Percentiles rank a stretch among this genome's conserved stretches.
Evolutionary conservation across 129 eudicot genomes (phyloP).

Genomic region (Helianthus annuus): DNA sequence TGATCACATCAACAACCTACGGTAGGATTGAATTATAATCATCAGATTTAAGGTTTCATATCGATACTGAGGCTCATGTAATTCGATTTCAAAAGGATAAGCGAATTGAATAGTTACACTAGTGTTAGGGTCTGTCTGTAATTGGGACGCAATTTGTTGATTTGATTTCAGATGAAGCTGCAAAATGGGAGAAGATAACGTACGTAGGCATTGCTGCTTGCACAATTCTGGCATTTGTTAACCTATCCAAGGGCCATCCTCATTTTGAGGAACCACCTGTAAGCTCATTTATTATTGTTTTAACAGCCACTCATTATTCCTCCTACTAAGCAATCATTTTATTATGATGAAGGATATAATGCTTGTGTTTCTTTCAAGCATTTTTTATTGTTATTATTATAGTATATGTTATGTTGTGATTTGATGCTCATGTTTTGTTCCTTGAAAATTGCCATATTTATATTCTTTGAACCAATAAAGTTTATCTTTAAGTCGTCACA

Average conservation of each 20-base stretch:
- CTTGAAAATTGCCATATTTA: neutral
- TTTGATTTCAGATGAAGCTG: slow-evolving; percentile 52
- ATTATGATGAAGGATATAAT: neutral
- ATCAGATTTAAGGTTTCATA: slow-evolving; percentile 19
- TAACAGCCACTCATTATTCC: neutral
- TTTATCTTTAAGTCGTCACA: neutral
- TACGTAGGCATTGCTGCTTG: slow-evolving; percentile 53
- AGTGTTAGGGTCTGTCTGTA: neutral
- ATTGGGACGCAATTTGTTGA: neutral
- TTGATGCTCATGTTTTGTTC: too few relatives aligned
- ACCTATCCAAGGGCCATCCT: slow-evolving; percentile 72
- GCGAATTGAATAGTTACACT: neutral
- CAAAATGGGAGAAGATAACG: slow-evolving; percentile 84
- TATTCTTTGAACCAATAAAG: neutral
- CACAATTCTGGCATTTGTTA: slow-evolving; percentile 46
- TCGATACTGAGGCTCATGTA: neutral
- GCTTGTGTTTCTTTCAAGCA: too few relatives aligned
- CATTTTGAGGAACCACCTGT: slow-evolving; percentile 75
- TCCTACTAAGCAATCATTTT: neutral
- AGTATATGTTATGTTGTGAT: too few relatives aligned
- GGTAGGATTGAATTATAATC: neutral
- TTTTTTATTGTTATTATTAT: too few relatives aligned
- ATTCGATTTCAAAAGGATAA: neutral
- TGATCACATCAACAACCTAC: slow-evolving; percentile 1
- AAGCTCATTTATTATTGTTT: slow-evolving; percentile 26